Percentiles rank a stretch among this genome's conserved stretches.
Conservation (phyloP, 2,329 filamentous ascomycete species). For the Ampelomyces quisqualis region DNA sequence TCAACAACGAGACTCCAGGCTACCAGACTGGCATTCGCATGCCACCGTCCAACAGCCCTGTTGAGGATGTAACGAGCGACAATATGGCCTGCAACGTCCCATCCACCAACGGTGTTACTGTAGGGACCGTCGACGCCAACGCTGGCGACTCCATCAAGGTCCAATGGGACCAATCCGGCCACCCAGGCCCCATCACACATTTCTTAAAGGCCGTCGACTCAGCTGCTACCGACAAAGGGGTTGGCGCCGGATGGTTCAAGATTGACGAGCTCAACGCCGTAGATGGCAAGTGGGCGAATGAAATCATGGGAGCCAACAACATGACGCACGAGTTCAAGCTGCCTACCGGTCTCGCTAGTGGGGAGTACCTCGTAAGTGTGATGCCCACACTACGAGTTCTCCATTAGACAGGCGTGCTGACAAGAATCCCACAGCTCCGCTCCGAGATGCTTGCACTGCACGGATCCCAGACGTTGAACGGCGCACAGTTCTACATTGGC, state of each 20-base stretch:
- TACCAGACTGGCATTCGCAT: slow-evolving; percentile 39
- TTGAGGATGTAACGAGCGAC: slow-evolving; percentile 33
- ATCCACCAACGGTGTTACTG: slow-evolving; percentile 15
- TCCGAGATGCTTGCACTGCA: slow-evolving; percentile 36
- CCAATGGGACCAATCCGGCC: slow-evolving; percentile 36
- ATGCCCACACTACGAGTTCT: not conserved
- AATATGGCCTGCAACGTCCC: slow-evolving; percentile 42
- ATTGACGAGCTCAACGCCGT: slow-evolving; percentile 36
- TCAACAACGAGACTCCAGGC: slow-evolving; percentile 34
- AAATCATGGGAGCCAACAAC: slow-evolving; percentile 43
- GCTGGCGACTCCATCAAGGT: slow-evolving; percentile 39
- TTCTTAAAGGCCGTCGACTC: slow-evolving; percentile 57
- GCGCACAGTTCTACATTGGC: slow-evolving; percentile 51
- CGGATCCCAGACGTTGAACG: slow-evolving; percentile 38
- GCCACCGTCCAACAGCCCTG: slow-evolving; percentile 38
- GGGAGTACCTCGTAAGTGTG: slow-evolving; percentile 37
- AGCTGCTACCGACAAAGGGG: slow-evolving; percentile 38
- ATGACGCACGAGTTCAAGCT: slow-evolving; percentile 43
- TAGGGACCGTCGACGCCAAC: slow-evolving; percentile 29
- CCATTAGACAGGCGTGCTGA: not conserved
- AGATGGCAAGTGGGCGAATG: slow-evolving; percentile 37
- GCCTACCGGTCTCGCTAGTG: slow-evolving; percentile 44
- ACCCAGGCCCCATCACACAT: slow-evolving; percentile 41
- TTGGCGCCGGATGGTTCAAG: slow-evolving; percentile 42
- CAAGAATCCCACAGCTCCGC: slow-evolving; percentile 1